Conservation (phyloP, 2,329 filamentous ascomycete species). For the Hypoxylon sp. region DNA sequence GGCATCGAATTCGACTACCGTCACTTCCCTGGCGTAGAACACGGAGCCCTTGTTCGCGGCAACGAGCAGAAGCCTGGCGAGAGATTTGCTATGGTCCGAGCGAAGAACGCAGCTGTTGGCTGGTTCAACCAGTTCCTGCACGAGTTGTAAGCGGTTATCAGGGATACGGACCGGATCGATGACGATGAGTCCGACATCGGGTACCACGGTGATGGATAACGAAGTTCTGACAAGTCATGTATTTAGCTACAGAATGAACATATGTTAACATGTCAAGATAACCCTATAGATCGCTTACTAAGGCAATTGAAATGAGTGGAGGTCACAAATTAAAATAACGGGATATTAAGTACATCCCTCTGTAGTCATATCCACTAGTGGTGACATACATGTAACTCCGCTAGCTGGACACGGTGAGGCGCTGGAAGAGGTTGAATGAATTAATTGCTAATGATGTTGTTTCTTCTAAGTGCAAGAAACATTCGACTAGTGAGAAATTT, state of each 20-base stretch:
- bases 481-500: no score
- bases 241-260: background rate
- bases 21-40: constrained; percentile 65
- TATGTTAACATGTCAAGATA: background rate
- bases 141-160: constrained; percentile 2
- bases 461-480: no score
- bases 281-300: background rate
- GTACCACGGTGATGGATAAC: background rate
- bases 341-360: no score
- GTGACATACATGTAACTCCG: no score
- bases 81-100: constrained; percentile 62
- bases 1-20: constrained; percentile 64
- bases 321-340: no score
- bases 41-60: constrained; percentile 63
- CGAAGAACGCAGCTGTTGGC: constrained; percentile 62
- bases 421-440: no score
- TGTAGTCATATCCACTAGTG: no score
- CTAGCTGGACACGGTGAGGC: no score
- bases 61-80: constrained; percentile 58
- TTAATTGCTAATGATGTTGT: no score
- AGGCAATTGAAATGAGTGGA: background rate
- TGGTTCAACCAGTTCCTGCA: constrained; percentile 59
- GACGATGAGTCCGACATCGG: background rate
- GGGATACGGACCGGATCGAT: background rate
- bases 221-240: background rate